Evolutionary conservation across 148 eudicot species (phyloP), one percentile per base, ranked within the genome.

Genomic region (Chenopodium berlandieri): DNA sequence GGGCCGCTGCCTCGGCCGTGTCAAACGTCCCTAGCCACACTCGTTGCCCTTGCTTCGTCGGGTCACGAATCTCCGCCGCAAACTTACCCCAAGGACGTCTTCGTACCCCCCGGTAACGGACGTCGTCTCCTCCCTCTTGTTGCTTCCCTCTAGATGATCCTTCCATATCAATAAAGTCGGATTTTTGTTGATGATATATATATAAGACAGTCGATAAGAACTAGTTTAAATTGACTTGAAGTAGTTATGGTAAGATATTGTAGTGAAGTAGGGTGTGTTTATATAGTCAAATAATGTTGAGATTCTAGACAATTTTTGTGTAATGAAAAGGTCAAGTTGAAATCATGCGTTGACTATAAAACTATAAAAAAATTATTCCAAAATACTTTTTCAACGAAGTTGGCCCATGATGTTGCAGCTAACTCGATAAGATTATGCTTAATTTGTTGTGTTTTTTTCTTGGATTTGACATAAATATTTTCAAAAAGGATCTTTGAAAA

Each of bases 51-150:
- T 87, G 86, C 77, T 87, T 84, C 0, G 85, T 77, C 8, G 91
- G 87, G 76, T 90, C 93, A 0, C 93, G 82, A 0, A 90, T 90
- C 66, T 90, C 93, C 23, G 93, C 89, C 16, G 94, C 92, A 79
- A 72, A 84, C 62, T 84, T 84, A 7, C 86, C 86, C 86, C 86
- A 84, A 1, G 86, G 84, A 0, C 86, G 75, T 34, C 82, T 78
- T 54, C 86, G 66, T 9, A 84, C 86, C 0, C 86, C 86, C 2
- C 86, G 74, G 73, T 73, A 84, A 40, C 80, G 80, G 71, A 84
- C 79, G 9, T 84, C 86, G 60, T 77, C 88, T 78, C 81, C 80
- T 79, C 79, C 80, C 76, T 77, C 86, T 54, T 17, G 62, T 14
- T 73, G 50, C 47, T 16, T 69, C 47, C 81, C 85, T 80, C 76